A percentile compares a stretch with the other conserved stretches of the same genome.
These are phyloP conservation scores for Claviceps maximensis DNA, from an alignment of 2,329 filamentous ascomycete genomes.

Conservation along the genomic window DNA sequence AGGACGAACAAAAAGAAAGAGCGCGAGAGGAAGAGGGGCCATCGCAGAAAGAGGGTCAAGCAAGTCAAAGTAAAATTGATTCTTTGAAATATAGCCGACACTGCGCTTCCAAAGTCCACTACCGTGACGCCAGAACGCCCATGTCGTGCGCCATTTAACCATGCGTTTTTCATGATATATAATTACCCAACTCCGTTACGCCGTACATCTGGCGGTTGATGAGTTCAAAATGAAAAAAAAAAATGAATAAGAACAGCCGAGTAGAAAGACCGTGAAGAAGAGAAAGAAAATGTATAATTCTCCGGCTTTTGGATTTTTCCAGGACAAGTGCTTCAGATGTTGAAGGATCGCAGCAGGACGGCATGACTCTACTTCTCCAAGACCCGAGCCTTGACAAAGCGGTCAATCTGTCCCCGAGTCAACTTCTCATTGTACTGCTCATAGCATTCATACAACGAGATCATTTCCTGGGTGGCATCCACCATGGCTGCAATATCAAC, in stretches of 20 bases:
- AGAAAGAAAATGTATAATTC: too few relatives aligned
- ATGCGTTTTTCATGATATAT: neutral
- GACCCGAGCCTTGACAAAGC: constrained; percentile 44
- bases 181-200: neutral
- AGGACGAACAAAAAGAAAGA: too few relatives aligned
- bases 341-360: too few relatives aligned
- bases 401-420: constrained; percentile 43
- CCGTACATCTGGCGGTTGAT: neutral
- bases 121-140: neutral
- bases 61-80: too few relatives aligned
- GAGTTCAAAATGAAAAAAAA: neutral
- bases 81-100: too few relatives aligned
- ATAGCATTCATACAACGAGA: constrained; percentile 69
- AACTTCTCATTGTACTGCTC: constrained; percentile 49
- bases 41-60: too few relatives aligned
- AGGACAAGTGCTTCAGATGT: neutral
- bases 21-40: too few relatives aligned
- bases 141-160: neutral
- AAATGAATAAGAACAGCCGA: too few relatives aligned
- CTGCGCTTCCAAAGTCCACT: neutral
- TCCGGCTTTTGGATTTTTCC: too few relatives aligned
- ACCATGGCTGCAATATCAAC: constrained; percentile 76
- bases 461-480: constrained; percentile 81
- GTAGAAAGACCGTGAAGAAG: too few relatives aligned
- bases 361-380: constrained; percentile 32